Evolutionary conservation across 1,139 yeast species (phyloP).

Genomic region (Pichia sp.): DNA sequence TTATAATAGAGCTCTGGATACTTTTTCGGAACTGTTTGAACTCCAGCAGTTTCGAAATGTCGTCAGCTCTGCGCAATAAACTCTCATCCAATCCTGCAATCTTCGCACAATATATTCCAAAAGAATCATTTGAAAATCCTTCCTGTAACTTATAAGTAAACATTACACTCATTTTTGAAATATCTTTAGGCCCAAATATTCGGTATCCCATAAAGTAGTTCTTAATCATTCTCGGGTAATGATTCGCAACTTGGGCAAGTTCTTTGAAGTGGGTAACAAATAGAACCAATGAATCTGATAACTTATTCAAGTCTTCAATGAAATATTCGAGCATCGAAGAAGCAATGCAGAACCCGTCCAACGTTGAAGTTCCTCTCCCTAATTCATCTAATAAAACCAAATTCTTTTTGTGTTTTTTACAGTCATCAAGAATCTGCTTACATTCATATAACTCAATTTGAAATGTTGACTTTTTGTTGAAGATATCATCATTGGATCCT

Average conservation of each 20-base stretch:
- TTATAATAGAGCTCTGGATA: too few species aligned
- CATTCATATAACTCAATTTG: conserved; percentile 70
- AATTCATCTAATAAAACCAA: conserved; percentile 54
- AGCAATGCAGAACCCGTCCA: conserved; percentile 86
- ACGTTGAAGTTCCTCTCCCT: conserved; percentile 82
- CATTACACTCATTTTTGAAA: conserved; percentile 29
- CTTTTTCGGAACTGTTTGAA: too few species aligned
- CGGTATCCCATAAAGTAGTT: conserved; percentile 71
- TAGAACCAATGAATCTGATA: conserved; percentile 43
- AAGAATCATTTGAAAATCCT: conserved; percentile 59
- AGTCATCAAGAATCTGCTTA: conserved; percentile 38
- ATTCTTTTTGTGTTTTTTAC: conserved; percentile 15
- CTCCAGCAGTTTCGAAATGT: conserved; percentile 29
- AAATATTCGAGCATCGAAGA: conserved; percentile 65
- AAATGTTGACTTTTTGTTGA: conserved; percentile 66
- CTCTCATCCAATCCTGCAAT: conserved; percentile 51
- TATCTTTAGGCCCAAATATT: conserved; percentile 15
- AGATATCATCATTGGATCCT: conserved; percentile 70
- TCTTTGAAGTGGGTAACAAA: conserved; percentile 90
- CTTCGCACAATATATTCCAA: conserved; percentile 73
- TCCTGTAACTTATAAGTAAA: conserved; percentile 54
- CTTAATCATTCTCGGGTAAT: conserved; percentile 27
- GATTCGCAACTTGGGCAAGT: conserved; percentile 23
- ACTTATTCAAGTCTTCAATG: conserved; percentile 28
- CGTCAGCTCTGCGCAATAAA: conserved; percentile 42